Evolutionary conservation across 495 filamentous ascomycete genomes (phyloP).

Genomic region (Penicillium fimorum): DNA sequence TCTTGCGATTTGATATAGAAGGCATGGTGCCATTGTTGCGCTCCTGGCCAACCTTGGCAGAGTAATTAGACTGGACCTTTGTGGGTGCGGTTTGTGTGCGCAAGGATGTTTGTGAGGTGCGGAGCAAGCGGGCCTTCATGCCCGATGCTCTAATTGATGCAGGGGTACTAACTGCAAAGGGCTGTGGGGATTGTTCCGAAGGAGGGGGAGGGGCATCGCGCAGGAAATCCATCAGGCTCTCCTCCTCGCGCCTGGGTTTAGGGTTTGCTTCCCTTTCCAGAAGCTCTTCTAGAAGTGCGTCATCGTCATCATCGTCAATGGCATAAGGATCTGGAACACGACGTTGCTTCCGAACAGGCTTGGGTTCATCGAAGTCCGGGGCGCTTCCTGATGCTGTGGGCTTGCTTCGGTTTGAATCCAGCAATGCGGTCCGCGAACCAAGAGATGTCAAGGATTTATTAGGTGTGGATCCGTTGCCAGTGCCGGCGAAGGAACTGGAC

Average conservation of each 20-base stretch:
- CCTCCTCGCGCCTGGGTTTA: constrained; percentile 51
- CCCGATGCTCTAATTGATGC: constrained; percentile 51
- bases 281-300: constrained; percentile 65
- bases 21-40: constrained; percentile 33
- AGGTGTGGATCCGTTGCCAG: constrained; percentile 40
- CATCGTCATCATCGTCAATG: constrained; percentile 81
- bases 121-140: constrained; percentile 62
- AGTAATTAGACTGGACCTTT: constrained; percentile 35
- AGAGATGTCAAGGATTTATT: constrained; percentile 50
- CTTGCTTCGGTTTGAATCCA: constrained; percentile 41
- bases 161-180: constrained; percentile 26
- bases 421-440: constrained; percentile 58
- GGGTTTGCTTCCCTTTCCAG: constrained; percentile 32
- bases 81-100: constrained; percentile 27
- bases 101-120: constrained; percentile 36
- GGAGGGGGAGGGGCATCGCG: constrained; percentile 81
- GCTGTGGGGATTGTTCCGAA: constrained; percentile 45
- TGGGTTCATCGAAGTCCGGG: constrained; percentile 26
- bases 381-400: constrained; percentile 15
- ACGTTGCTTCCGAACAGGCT: constrained; percentile 61
- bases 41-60: constrained; percentile 41
- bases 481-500: constrained; percentile 42
- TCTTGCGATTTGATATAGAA: constrained; percentile 30
- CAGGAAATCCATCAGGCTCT: constrained; percentile 86
- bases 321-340: constrained; percentile 88